Evolutionary conservation across 1,284 basidiomycete genomes (phyloP).

Genomic region (Tremellales sp.): DNA sequence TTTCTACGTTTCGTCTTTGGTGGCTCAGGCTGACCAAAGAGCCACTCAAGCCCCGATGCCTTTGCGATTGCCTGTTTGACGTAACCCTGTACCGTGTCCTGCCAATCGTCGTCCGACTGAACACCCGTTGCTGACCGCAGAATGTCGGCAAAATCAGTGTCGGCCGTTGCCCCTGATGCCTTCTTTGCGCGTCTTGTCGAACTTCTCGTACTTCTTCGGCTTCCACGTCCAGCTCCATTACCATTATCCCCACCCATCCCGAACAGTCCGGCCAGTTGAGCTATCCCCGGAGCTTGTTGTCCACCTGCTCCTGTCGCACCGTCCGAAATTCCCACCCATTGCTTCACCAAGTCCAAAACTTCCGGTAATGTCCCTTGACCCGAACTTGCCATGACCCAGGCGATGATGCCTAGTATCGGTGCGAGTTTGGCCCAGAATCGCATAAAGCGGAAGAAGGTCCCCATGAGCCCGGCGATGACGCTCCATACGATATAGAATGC

Average conservation of each 20-base stretch:
- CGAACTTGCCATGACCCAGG: slow-evolving; percentile 40
- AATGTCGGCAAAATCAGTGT: slow-evolving; percentile 4
- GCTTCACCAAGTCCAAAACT: slow-evolving; percentile 32
- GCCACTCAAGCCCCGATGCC: slow-evolving; percentile 37
- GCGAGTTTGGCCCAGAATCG: slow-evolving; percentile 39
- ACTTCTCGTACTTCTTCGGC: not conserved
- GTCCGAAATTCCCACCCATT: slow-evolving; percentile 26
- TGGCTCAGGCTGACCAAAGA: slow-evolving; percentile 12
- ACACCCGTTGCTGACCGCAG: slow-evolving; percentile 6
- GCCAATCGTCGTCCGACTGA: slow-evolving; percentile 12
- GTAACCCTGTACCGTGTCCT: slow-evolving; percentile 33
- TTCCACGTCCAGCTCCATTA: not conserved
- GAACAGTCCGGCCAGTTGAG: slow-evolving; percentile 11
- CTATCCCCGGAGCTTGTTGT: slow-evolving; percentile 11
- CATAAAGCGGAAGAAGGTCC: slow-evolving; percentile 35
- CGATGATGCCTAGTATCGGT: slow-evolving; percentile 36
- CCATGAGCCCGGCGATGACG: slow-evolving; percentile 28
- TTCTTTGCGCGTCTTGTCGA: not conserved
- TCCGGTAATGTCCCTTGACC: slow-evolving; percentile 42
- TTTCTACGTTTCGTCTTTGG: not conserved
- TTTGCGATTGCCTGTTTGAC: slow-evolving; percentile 32
- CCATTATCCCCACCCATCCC: not conserved
- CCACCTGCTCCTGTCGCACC: not conserved
- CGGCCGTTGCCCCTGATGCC: not conserved
- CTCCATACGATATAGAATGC: slow-evolving; percentile 40